phyloP scores from a whole-genome alignment of 1,284 basidiomycete species.

The Ceratobasidium sp. region DNA sequence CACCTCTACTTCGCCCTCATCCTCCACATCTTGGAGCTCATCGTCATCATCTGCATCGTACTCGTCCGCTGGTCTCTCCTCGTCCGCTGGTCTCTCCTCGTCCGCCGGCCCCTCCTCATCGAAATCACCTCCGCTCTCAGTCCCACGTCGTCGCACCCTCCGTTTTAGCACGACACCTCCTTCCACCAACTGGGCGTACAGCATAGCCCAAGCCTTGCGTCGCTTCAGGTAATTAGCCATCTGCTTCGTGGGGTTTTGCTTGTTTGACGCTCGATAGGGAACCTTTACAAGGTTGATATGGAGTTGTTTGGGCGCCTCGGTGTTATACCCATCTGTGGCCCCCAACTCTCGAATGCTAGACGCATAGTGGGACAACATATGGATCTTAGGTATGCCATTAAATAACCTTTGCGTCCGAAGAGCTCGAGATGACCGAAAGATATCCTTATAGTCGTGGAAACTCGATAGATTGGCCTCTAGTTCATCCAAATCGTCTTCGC shows the following conservation, averaged over 20 bases:
- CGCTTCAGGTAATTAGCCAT: constrained; percentile 34
- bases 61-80: too few relatives aligned
- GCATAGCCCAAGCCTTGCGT: constrained; percentile 3
- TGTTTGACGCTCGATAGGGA: constrained; percentile 34
- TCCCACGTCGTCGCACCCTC: too few relatives aligned
- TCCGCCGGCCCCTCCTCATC: too few relatives aligned
- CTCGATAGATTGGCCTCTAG: constrained; percentile 43
- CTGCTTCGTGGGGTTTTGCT: constrained; percentile 5
- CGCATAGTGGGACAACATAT: constrained; percentile 41
- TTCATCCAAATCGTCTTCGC: constrained; percentile 25
- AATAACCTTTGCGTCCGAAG: neutral
- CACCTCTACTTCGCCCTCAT: too few relatives aligned
- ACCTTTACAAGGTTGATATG: constrained; percentile 45
- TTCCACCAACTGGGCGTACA: too few relatives aligned
- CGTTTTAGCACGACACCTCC: too few relatives aligned
- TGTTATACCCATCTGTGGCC: constrained; percentile 39
- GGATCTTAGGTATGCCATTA: constrained; percentile 40
- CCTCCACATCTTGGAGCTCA: too few relatives aligned
- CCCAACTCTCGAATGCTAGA: constrained; percentile 29
- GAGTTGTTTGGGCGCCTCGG: constrained; percentile 40
- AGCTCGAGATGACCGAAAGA: neutral
- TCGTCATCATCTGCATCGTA: too few relatives aligned
- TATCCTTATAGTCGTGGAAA: constrained; percentile 50
- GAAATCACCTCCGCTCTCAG: too few relatives aligned
- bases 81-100: too few relatives aligned